Base-by-base conservation (phyloP, 257 asterid genomes). In the Nicotiana sylvestris region DNA sequence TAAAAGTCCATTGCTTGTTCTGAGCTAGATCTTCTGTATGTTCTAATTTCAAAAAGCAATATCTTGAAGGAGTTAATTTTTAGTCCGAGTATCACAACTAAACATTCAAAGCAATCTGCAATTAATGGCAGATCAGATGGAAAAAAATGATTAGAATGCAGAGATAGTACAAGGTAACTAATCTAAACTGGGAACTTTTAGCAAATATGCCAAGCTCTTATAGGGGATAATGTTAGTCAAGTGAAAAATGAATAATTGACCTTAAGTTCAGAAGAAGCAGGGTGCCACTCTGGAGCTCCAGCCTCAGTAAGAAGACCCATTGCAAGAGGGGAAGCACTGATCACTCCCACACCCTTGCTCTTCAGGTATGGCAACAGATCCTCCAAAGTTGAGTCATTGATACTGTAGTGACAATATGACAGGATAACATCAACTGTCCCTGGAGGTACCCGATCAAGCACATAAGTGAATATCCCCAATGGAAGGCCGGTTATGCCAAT, bases 281-380 rank as follows among this genome's bases (percentile, higher is more conserved):
- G 99, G 88, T 94, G 98, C 99, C 99, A 96, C 33, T 93, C 95
- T 5, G 98, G 98, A 64, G 97, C 97, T 69, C 97, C 98, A 81
- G 56, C 82, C 86, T 96, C 98, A 2, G 99, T 96, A 66, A 96
- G 95, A 86, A 96, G 99, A 58, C 99, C 99, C 98, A 96, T 96
- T 0, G 99, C 88, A 30, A 96, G 89, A 6, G 99, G 99, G 70
- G 98, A 94, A 83, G 99, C 99, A 88, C 92, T 93, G 76, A 96
- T 94, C 82, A 96, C 90, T 33, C 98, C 98, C 17, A 94, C 97
- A 80, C 98, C 99, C 85, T 93, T 94, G 87, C 96, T 91, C 93
- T 92, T 94, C 89, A 96, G 88, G 90, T 94, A 96, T 76, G 99
- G 98, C 70, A 96, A 57, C 4, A 92, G 82, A 85, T 91, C 98